These are phyloP conservation scores for Ophiosphaerella korrae DNA, from an alignment of 2,329 filamentous ascomycete species.

Conservation along the genomic window DNA sequence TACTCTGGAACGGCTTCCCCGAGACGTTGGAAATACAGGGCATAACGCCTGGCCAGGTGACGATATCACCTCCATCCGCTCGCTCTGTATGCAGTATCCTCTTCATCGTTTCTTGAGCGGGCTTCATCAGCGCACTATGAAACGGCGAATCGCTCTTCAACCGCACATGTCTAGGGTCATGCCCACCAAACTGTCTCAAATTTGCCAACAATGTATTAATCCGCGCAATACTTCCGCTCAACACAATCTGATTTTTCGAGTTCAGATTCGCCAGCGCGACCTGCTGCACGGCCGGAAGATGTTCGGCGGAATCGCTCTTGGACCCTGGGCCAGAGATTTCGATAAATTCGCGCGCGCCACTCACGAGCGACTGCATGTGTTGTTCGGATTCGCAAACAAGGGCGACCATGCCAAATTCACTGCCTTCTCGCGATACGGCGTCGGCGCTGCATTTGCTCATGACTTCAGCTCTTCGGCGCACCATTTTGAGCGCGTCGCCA, in stretches of 20 bases:
- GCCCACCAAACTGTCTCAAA: slow-evolving; percentile 84
- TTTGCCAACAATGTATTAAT: slow-evolving; percentile 84
- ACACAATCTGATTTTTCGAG: slow-evolving; percentile 92
- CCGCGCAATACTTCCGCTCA: slow-evolving; percentile 82
- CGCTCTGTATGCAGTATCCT: slow-evolving; percentile 66
- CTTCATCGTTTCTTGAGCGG: slow-evolving; percentile 76
- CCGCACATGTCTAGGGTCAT: slow-evolving; percentile 85
- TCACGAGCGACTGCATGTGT: slow-evolving; percentile 71
- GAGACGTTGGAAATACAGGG: slow-evolving; percentile 88
- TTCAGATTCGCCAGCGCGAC: slow-evolving; percentile 94
- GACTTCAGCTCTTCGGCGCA: slow-evolving; percentile 76
- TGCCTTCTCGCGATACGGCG: slow-evolving; percentile 70
- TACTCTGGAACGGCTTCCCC: slow-evolving; percentile 75
- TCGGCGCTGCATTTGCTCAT: slow-evolving; percentile 78
- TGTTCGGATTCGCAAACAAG: slow-evolving; percentile 80
- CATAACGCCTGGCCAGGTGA: slow-evolving; percentile 75
- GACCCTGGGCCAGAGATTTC: slow-evolving; percentile 68
- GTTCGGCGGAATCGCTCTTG: slow-evolving; percentile 69
- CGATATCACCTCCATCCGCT: slow-evolving; percentile 64
- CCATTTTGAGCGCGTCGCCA: slow-evolving; percentile 75
- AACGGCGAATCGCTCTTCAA: slow-evolving; percentile 89
- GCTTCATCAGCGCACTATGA: slow-evolving; percentile 89
- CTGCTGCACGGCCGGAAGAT: slow-evolving; percentile 78
- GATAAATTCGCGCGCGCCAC: slow-evolving; percentile 78
- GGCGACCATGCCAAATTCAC: slow-evolving; percentile 93